Evolutionary conservation across 495 filamentous ascomycete genomes (phyloP).

Genomic region (Neurospora intermedia): DNA sequence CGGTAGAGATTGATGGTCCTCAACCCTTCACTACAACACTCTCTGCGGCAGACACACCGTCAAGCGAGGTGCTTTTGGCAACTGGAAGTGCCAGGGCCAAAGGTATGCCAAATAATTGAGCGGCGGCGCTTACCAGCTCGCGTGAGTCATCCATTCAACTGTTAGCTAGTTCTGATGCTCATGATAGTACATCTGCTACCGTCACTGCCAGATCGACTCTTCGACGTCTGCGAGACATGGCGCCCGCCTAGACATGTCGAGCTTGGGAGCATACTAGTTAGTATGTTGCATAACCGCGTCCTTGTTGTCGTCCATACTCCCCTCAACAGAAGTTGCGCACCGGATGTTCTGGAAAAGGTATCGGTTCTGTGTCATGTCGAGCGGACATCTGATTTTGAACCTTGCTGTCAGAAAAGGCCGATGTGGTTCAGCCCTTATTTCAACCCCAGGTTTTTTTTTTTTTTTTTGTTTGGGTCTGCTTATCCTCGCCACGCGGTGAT

Average conservation of each 20-base stretch:
- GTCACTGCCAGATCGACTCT: conserved; percentile 85
- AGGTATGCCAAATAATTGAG: conserved; percentile 72
- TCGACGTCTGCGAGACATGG: conserved; percentile 84
- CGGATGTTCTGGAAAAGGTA: not conserved
- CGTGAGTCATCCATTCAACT: conserved; percentile 50
- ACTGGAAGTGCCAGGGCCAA: conserved; percentile 72
- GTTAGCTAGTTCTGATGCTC: not conserved
- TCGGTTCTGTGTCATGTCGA: not conserved
- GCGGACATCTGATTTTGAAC: not conserved
- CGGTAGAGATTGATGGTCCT: not conserved
- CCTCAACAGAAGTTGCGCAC: not conserved
- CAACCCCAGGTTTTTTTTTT: not conserved
- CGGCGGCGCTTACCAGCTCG: conserved; percentile 83
- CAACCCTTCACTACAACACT: conserved; percentile 17
- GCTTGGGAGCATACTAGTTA: not conserved
- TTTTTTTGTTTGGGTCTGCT: not conserved
- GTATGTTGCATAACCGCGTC: not conserved
- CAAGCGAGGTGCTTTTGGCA: conserved; percentile 77
- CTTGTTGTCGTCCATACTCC: not conserved
- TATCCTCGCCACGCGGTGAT: not conserved
- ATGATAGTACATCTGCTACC: conserved; percentile 69
- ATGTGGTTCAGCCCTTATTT: not conserved
- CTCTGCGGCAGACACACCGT: conserved; percentile 87
- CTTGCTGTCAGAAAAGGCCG: not conserved
- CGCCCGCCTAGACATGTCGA: not conserved